Evolutionary conservation across 1,284 basidiomycete species (phyloP).

Genomic region (Cryptococcus sp.): DNA sequence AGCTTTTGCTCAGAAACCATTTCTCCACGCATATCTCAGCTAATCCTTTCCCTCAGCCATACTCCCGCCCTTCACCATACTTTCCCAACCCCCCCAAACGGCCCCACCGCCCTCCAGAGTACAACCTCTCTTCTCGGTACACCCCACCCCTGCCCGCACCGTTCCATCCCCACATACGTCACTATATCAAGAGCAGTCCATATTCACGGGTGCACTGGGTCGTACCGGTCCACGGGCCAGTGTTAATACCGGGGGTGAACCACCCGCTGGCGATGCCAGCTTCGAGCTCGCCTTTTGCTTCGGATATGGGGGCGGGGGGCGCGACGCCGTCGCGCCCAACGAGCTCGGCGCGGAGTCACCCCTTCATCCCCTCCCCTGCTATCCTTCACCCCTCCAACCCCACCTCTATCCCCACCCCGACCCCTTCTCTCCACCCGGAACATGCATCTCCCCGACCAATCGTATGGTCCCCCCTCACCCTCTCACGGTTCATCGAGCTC

Average conservation of each 20-base stretch:
- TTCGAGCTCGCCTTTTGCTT: too few relatives aligned
- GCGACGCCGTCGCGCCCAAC: too few relatives aligned
- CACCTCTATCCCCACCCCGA: neutral
- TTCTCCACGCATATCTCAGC: neutral
- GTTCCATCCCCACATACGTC: constrained; percentile 28
- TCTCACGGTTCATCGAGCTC: constrained; percentile 18
- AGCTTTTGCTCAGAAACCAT: constrained; percentile 1
- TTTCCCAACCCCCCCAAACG: neutral
- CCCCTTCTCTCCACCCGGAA: too few relatives aligned
- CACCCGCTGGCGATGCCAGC: neutral
- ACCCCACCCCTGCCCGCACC: constrained; percentile 4
- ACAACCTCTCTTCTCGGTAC: constrained; percentile 3
- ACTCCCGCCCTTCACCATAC: constrained; percentile 14
- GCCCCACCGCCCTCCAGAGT: constrained; percentile 5
- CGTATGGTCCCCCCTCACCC: constrained; percentile 24
- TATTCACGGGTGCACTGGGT: constrained; percentile 34
- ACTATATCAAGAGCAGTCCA: constrained; percentile 18
- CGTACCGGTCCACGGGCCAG: constrained; percentile 38
- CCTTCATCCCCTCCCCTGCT: too few relatives aligned
- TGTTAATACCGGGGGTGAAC: constrained; percentile 20
- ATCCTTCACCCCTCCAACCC: too few relatives aligned
- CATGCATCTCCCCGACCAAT: constrained; percentile 8
- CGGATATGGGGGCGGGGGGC: too few relatives aligned
- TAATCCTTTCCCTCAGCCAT: constrained; percentile 6
- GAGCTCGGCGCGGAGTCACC: too few relatives aligned